Conservation (phyloP, 2,329 filamentous ascomycete genomes). For the Aspergillus tanneri region DNA sequence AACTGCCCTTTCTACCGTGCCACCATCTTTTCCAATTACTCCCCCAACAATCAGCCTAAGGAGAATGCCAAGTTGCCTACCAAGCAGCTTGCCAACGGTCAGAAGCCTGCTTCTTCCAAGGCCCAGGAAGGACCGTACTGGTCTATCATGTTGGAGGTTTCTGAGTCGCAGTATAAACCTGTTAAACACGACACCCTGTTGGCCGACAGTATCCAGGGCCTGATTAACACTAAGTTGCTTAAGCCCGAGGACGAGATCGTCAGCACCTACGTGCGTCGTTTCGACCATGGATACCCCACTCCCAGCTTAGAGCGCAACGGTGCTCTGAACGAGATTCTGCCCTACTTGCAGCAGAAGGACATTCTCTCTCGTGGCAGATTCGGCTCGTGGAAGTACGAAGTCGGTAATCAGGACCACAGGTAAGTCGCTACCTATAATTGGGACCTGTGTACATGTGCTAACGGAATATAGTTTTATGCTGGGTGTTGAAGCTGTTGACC, state of each 20-base stretch:
- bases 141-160: slow-evolving; percentile 99
- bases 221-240: slow-evolving; percentile 98
- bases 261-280: slow-evolving; percentile 95
- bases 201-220: slow-evolving; percentile 88
- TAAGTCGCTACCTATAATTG: too few relatives aligned
- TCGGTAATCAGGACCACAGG: slow-evolving; percentile 96
- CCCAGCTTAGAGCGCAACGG: slow-evolving; percentile 93
- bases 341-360: slow-evolving; percentile 84
- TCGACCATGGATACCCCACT: slow-evolving; percentile 97
- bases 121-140: slow-evolving; percentile 92
- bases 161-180: slow-evolving; percentile 92
- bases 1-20: slow-evolving; percentile 99
- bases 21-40: slow-evolving; percentile 99
- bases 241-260: slow-evolving; percentile 89
- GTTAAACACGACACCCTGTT: slow-evolving; percentile 83
- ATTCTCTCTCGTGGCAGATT: slow-evolving; percentile 97
- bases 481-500: slow-evolving; percentile 88
- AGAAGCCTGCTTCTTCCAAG: slow-evolving; percentile 69
- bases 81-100: slow-evolving; percentile 79
- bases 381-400: slow-evolving; percentile 97
- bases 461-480: slow-evolving; percentile 99
- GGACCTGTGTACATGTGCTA: too few relatives aligned
- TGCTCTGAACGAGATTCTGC: slow-evolving; percentile 86
- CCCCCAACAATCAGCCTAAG: slow-evolving; percentile 92
- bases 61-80: slow-evolving; percentile 81